A percentile compares a stretch with the other conserved stretches of the same genome.
Conservation (phyloP, 805 yeast genomes). For the Schwanniomyces polymorphus region DNA sequence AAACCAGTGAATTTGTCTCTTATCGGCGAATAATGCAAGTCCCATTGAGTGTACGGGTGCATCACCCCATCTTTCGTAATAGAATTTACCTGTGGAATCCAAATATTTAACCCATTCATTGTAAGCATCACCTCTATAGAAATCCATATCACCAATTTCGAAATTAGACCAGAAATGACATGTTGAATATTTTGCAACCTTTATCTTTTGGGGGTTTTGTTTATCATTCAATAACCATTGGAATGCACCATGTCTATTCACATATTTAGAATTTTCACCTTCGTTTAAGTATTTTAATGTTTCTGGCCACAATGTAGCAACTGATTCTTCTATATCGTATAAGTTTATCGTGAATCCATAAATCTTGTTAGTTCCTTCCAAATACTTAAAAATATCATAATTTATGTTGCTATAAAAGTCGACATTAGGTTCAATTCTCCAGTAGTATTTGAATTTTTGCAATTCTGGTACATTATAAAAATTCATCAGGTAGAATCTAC, state of each 20-base stretch:
- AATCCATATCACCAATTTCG: slow-evolving; percentile 83
- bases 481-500: slow-evolving; percentile 69
- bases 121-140: slow-evolving; percentile 69
- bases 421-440: slow-evolving; percentile 81
- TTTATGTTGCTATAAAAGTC: slow-evolving; percentile 65
- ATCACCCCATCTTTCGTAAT: slow-evolving; percentile 93
- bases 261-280: slow-evolving; percentile 58
- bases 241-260: slow-evolving; percentile 48
- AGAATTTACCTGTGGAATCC: slow-evolving; percentile 75
- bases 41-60: slow-evolving; percentile 89
- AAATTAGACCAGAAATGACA: slow-evolving; percentile 94
- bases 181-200: slow-evolving; percentile 50
- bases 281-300: slow-evolving; percentile 58
- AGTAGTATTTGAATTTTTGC: slow-evolving; percentile 63
- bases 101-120: slow-evolving; percentile 59
- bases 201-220: slow-evolving; percentile 49
- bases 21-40: slow-evolving; percentile 68
- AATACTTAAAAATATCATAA: slow-evolving; percentile 75
- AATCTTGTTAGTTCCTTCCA: slow-evolving; percentile 63
- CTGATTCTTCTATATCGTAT: slow-evolving; percentile 68
- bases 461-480: slow-evolving; percentile 67
- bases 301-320: slow-evolving; percentile 66
- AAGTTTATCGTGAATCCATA: slow-evolving; percentile 74
- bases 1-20: slow-evolving; percentile 76
- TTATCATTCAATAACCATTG: slow-evolving; percentile 52